phyloP scores from a whole-genome alignment of 768 basidiomycete genomes.

The Tricholomella constricta region DNA sequence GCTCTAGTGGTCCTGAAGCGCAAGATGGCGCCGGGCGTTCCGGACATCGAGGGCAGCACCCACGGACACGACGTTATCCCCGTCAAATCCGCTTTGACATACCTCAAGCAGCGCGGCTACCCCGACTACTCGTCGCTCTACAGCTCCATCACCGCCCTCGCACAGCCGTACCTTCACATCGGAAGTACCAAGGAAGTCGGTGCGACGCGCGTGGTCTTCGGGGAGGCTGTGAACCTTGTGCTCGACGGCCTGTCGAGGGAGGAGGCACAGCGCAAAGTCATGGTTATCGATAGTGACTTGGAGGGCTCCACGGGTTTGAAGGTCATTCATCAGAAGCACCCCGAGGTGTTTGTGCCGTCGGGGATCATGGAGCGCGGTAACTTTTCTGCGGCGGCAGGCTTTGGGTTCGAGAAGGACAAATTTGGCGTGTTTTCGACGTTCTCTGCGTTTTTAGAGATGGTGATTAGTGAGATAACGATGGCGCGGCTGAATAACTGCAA shows the following conservation, averaged over 20 bases:
- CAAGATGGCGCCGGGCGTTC: conserved; percentile 66
- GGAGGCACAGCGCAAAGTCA: conserved; percentile 75
- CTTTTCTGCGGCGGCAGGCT: conserved; percentile 83
- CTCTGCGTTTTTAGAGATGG: conserved; percentile 91
- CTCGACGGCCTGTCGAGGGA: conserved; percentile 75
- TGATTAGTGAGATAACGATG: conserved; percentile 88
- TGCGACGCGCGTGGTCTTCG: conserved; percentile 83
- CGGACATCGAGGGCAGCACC: conserved; percentile 73
- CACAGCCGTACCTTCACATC: conserved; percentile 58
- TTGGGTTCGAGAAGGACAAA: conserved; percentile 81
- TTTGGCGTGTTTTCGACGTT: conserved; percentile 91
- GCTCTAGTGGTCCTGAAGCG: conserved; percentile 67
- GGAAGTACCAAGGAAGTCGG: conserved; percentile 76
- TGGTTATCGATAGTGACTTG: conserved; percentile 88
- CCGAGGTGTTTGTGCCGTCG: conserved; percentile 83
- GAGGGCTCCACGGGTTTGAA: conserved; percentile 91
- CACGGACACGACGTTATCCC: conserved; percentile 89
- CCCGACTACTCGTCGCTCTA: conserved; percentile 52
- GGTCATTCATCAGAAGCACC: conserved; percentile 86
- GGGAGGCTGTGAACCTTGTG: conserved; percentile 80
- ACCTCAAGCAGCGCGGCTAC: conserved; percentile 68
- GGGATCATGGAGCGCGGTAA: conserved; percentile 88
- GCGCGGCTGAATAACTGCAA: conserved; percentile 90
- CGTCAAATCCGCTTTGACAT: conserved; percentile 75
- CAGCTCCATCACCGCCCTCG: conserved; percentile 59